A percentile compares a stretch with the other conserved stretches of the same genome.
Conservation (phyloP, 2,329 filamentous ascomycete genomes). For the Colletotrichum incanum region DNA sequence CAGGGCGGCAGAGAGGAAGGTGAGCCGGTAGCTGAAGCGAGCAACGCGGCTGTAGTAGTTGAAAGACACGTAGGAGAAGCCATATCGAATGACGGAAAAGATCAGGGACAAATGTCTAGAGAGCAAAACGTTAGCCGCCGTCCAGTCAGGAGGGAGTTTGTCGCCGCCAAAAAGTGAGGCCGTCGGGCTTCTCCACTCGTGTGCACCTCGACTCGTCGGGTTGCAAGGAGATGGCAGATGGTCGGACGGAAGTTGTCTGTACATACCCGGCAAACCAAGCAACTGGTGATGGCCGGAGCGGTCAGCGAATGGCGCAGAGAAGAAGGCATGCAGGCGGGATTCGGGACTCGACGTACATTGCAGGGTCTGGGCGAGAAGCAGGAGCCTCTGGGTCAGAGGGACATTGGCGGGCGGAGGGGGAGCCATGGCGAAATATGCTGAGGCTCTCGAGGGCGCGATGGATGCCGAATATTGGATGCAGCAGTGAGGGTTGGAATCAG, state of each 20-base stretch:
- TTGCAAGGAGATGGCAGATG: constrained; percentile 37
- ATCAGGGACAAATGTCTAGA: constrained; percentile 88
- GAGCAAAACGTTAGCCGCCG: constrained; percentile 4
- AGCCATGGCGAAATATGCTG: constrained; percentile 53
- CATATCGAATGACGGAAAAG: constrained; percentile 85
- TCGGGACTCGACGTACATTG: constrained; percentile 78
- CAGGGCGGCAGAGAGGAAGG: constrained; percentile 89
- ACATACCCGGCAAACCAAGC: constrained; percentile 88
- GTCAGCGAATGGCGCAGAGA: constrained; percentile 53
- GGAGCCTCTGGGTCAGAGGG: constrained; percentile 81
- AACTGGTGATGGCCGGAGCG: constrained; percentile 62
- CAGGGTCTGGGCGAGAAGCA: constrained; percentile 87
- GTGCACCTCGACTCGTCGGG: constrained; percentile 23
- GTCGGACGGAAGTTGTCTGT: constrained; percentile 42
- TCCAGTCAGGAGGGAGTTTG: neutral
- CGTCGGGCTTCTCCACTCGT: constrained; percentile 12
- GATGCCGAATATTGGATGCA: constrained; percentile 14
- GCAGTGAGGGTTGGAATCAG: neutral
- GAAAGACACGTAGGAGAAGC: constrained; percentile 88
- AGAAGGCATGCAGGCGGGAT: constrained; percentile 39
- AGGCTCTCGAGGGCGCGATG: constrained; percentile 13
- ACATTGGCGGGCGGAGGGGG: constrained; percentile 80
- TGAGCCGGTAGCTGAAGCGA: constrained; percentile 87
- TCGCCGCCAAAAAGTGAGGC: neutral
- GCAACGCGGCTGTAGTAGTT: constrained; percentile 87